Evolutionary conservation across 2,329 filamentous ascomycete species (phyloP).

Genomic region (Phoma sp.): DNA sequence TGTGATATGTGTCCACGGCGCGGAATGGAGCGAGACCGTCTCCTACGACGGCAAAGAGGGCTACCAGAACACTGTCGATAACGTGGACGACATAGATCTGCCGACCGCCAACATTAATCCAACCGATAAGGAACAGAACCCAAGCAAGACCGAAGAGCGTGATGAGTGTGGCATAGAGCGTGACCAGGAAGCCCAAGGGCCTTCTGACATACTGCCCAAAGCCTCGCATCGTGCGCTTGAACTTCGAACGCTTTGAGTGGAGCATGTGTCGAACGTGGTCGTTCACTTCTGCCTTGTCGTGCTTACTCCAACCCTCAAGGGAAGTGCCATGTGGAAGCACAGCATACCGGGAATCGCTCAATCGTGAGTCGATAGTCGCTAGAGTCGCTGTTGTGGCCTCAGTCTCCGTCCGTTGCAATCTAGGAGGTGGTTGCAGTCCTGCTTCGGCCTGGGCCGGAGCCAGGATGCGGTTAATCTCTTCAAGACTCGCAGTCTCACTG

Average conservation of each 20-base stretch:
- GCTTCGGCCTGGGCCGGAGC: slow-evolving; percentile 27
- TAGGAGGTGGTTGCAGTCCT: slow-evolving; percentile 24
- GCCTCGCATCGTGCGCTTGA: slow-evolving; percentile 80
- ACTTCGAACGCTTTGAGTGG: slow-evolving; percentile 79
- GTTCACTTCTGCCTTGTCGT: slow-evolving; percentile 79
- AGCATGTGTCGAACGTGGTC: slow-evolving; percentile 89
- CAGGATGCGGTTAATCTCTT: slow-evolving; percentile 40
- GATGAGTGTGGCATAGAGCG: slow-evolving; percentile 81
- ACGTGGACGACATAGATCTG: slow-evolving; percentile 68
- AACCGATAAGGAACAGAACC: slow-evolving; percentile 90
- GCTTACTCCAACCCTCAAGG: slow-evolving; percentile 76
- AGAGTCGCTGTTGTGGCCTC: slow-evolving; percentile 46
- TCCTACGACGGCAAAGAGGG: slow-evolving; percentile 68
- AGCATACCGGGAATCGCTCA: slow-evolving; percentile 77
- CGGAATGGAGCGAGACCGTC: slow-evolving; percentile 74
- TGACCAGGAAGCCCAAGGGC: slow-evolving; percentile 83
- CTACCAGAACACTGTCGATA: slow-evolving; percentile 66
- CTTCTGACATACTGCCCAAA: slow-evolving; percentile 80
- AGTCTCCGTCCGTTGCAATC: slow-evolving; percentile 35
- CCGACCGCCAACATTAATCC: slow-evolving; percentile 80
- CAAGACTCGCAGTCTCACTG: slow-evolving; percentile 43
- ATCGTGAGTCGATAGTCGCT: slow-evolving; percentile 70
- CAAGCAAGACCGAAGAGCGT: slow-evolving; percentile 85
- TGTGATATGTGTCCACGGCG: slow-evolving; percentile 84
- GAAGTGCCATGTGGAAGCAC: slow-evolving; percentile 77